These are phyloP conservation scores for Waltergamsia citrina DNA, from an alignment of 2,329 filamentous ascomycete species.

Conservation along the genomic window DNA sequence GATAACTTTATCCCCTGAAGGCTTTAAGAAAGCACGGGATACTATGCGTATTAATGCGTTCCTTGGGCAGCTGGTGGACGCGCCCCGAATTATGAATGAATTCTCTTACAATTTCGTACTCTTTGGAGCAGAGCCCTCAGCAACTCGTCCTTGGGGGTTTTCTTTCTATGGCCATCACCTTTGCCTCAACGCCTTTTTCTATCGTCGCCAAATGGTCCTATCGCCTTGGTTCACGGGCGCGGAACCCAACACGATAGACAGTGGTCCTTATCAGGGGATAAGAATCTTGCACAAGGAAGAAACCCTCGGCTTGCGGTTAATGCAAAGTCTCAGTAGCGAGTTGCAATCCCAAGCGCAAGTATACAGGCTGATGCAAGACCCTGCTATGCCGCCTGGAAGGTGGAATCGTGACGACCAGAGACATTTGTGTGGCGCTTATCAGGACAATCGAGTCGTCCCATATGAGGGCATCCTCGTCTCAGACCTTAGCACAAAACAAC, in stretches of 20 bases:
- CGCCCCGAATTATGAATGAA: conserved; percentile 59
- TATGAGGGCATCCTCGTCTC: conserved; percentile 57
- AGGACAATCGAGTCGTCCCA: conserved; percentile 69
- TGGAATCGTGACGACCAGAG: conserved; percentile 79
- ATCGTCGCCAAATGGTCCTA: conserved; percentile 54
- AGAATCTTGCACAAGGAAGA: conserved; percentile 59
- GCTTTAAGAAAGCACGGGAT: conserved; percentile 58
- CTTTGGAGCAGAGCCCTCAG: conserved; percentile 50
- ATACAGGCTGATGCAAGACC: conserved; percentile 52
- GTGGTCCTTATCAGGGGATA: conserved; percentile 52
- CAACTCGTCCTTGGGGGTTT: conserved; percentile 56
- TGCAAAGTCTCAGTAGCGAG: conserved; percentile 48
- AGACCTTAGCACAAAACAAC: conserved; percentile 35
- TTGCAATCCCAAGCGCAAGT: conserved; percentile 42
- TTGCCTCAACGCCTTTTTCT: conserved; percentile 62
- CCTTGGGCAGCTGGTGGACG: conserved; percentile 56
- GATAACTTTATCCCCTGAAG: conserved; percentile 54
- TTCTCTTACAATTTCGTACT: conserved; percentile 68
- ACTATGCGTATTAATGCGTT: conserved; percentile 72
- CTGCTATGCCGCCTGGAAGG: conserved; percentile 54
- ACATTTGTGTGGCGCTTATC: conserved; percentile 68
- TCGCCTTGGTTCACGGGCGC: conserved; percentile 73
- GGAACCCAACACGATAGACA: conserved; percentile 67
- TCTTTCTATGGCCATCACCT: conserved; percentile 73
- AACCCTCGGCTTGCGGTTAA: conserved; percentile 52